These are phyloP conservation scores for Psilocybe subaeruginosa DNA, from an alignment of 768 basidiomycete species.

Conservation along the genomic window DNA sequence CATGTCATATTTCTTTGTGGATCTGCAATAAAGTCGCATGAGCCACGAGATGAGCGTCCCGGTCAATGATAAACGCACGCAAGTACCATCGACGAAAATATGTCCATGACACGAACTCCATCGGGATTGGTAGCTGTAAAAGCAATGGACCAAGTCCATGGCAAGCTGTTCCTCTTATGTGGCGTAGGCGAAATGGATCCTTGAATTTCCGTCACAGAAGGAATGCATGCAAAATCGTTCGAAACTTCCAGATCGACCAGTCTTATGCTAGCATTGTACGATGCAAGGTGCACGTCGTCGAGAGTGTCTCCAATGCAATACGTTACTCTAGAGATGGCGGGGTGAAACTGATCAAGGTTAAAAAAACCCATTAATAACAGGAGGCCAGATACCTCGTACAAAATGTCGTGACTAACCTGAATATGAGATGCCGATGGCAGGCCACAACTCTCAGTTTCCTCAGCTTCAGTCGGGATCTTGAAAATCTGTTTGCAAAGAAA, in stretches of 20 bases:
- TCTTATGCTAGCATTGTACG: not conserved
- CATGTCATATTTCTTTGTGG: slow-evolving; percentile 17
- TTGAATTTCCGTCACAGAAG: slow-evolving; percentile 7
- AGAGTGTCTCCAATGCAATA: slow-evolving; percentile 18
- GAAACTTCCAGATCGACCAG: slow-evolving; percentile 7
- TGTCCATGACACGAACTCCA: slow-evolving; percentile 18
- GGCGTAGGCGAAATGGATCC: slow-evolving; percentile 4
- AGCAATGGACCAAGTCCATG: slow-evolving; percentile 4
- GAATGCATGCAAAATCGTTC: slow-evolving; percentile 19
- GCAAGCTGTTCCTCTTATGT: not conserved
- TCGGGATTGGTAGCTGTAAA: slow-evolving; percentile 12
- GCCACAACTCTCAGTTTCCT: not conserved
- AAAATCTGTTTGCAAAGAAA: slow-evolving; percentile 11
- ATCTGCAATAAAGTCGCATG: slow-evolving; percentile 1
- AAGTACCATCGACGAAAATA: slow-evolving; percentile 16
- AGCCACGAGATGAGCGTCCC: not conserved
- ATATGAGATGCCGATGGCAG: not conserved
- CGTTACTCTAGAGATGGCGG: slow-evolving; percentile 10
- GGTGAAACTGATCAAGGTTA: slow-evolving; percentile 14
- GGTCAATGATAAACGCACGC: slow-evolving; percentile 11
- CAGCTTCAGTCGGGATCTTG: slow-evolving; percentile 4
- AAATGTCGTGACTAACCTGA: not conserved
- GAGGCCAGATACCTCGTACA: not conserved
- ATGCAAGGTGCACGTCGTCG: not conserved
- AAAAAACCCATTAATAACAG: not conserved